Evolutionary conservation across 2,329 filamentous ascomycete genomes (phyloP), one percentile per base, ranked within the genome.

Genomic region (Aspergillus terreus): DNA sequence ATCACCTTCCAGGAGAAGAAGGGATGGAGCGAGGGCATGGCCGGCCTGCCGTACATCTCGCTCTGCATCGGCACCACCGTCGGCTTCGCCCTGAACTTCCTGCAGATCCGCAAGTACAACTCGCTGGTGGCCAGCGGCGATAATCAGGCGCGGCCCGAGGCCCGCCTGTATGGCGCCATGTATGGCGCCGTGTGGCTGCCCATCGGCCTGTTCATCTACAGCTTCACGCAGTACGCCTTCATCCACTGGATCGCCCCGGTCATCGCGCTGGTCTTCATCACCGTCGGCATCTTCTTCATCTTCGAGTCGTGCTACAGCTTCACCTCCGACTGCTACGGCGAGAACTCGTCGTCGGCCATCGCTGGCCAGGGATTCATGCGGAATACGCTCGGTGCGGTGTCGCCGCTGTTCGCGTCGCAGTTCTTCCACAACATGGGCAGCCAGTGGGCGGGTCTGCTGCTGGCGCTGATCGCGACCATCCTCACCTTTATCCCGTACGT

Each of bases 361-460:
- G 78, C 78, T 2, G 78, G 76, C 1, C 77, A 80, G 62, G 76
- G 77, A 17, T 68, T 80, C 49, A 76, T 80, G 73, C 69, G 78
- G 15, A 81, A 80, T 56, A 78, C 76, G 0, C 73, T 80, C 1
- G 78, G 78, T 41, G 78, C 77, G 2, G 75, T 80, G 0, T 77
- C 77, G 21, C 78, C 78, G 0, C 62, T 81, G 11, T 80, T 80
- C 54, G 77, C 77, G 11, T 73, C 68, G 30, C 74, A 78, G 44
- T 79, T 80, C 64, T 81, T 81, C 63, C 72, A 77, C 57, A 79
- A 79, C 49, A 67, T 81, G 12, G 78, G 77, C 4, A 78, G 76
- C 53, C 77, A 79, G 60, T 80, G 76, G 49, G 77, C 78, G 1
- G 78, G 78, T 9, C 59, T 81, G 15, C 69, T 80, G 15, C 57